Evolutionary conservation across 2,329 filamentous ascomycete genomes (phyloP).

Genomic region (Trichoderma aggressivum): DNA sequence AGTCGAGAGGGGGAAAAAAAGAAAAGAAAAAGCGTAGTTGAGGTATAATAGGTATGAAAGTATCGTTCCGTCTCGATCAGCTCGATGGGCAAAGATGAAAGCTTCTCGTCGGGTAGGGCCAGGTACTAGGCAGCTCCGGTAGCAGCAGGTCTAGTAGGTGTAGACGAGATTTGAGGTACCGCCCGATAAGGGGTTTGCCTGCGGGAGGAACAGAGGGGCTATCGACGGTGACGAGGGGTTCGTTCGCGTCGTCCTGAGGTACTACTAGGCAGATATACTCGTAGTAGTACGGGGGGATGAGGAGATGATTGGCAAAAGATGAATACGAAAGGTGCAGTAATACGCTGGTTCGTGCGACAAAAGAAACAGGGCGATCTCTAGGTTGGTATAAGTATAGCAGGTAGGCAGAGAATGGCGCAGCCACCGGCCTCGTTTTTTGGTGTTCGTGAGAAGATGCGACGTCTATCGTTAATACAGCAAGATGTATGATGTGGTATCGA

Average conservation of each 20-base stretch:
- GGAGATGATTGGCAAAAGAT: neutral
- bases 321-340: conserved; percentile 6
- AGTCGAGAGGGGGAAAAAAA: neutral
- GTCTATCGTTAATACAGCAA: conserved; percentile 17
- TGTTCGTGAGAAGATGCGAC: conserved; percentile 13
- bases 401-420: conserved; percentile 6
- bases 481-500: neutral
- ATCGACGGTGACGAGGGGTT: conserved; percentile 19
- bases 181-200: conserved; percentile 17
- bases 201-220: conserved; percentile 15
- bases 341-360: conserved; percentile 17
- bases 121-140: neutral
- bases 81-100: neutral
- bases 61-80: neutral
- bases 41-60: neutral
- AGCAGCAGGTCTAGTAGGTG: neutral
- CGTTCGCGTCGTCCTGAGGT: conserved; percentile 15
- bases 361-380: neutral
- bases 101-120: conserved; percentile 5
- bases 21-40: neutral
- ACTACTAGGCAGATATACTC: neutral
- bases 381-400: neutral
- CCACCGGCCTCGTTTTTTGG: conserved; percentile 9
- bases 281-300: neutral
- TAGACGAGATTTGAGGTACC: conserved; percentile 18